Evolutionary conservation across 331 rosid genomes (phyloP), one percentile per base, ranked within the genome.

Genomic region (Erythrophleum ivorense): DNA sequence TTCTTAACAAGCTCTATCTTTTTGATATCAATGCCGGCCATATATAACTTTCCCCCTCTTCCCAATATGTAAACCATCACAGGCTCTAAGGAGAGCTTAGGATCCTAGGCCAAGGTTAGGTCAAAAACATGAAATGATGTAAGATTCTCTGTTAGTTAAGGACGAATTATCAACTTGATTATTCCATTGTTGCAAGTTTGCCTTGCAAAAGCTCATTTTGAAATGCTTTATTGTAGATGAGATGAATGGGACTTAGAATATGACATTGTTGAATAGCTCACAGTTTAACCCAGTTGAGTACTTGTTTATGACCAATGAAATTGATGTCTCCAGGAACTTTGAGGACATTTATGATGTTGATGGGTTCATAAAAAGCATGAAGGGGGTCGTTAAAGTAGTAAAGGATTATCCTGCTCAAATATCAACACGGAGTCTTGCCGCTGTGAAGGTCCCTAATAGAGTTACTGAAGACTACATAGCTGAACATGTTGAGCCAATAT

Each of bases 361-460:
- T 40, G 87, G 78, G 77, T 96, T 96, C 88, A 82, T 72, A 53
- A 88, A 75, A 75, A 94, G 97, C 93, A 79, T 94, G 86, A 92
- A 96, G 9, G 97, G 97, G 68, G 97, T 92, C 68, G 94, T 96
- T 68, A 88, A 82, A 75, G 95, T 96, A 74, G 89, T 70, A 33
- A 96, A 91, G 86, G 88, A 88, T 45, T 86, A 85, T 78, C 99
- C 99, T 48, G 74, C 85, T 73, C 84, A 81, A 19, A 64, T 92
- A 67, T 92, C 99, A 53, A 78, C 89, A 6, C 78, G 85, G 76
- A 94, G 92, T 81, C 82, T 94, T 76, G 92, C 97, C 1, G 95
- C 90, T 8, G 95, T 96, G 64, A 96, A 92, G 85, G 98, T 96
- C 71, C 99, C 99, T n/a, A 94, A 92, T 79, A 89, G 97, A 55